phyloP scores from a whole-genome alignment of 495 filamentous ascomycete species.

The Talaromyces nanjingensis region DNA sequence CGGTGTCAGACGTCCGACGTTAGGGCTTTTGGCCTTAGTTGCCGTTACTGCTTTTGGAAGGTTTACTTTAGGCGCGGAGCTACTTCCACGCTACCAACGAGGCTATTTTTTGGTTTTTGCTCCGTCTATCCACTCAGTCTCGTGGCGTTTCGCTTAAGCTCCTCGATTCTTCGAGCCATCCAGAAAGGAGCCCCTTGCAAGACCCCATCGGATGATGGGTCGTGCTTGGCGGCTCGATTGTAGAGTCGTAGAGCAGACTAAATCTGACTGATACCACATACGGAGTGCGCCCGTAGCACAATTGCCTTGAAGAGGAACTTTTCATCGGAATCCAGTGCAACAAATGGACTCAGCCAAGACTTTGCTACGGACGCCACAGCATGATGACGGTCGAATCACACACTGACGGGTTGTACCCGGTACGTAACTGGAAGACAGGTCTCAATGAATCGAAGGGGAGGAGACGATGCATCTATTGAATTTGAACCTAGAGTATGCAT shows the following conservation, averaged over 20 bases:
- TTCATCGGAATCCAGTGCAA: not conserved
- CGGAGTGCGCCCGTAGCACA: not conserved
- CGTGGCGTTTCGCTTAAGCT: not conserved
- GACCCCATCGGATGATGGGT: not conserved
- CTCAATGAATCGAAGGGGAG: not conserved
- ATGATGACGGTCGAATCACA: not conserved
- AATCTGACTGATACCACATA: not conserved
- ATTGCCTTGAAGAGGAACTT: not conserved
- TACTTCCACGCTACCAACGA: not conserved
- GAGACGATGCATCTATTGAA: not conserved
- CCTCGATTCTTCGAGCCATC: not conserved
- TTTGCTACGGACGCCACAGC: not conserved
- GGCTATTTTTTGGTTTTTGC: not conserved
- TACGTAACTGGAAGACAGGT: not conserved
- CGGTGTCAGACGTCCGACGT: not conserved
- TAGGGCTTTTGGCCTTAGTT: not conserved
- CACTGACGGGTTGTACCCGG: not conserved
- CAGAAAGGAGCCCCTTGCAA: not conserved
- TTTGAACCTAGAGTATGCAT: not conserved
- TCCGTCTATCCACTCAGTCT: not conserved
- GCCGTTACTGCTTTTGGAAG: not conserved
- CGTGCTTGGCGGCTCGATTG: not conserved
- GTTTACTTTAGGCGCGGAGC: not conserved
- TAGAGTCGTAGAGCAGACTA: not conserved
- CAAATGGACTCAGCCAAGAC: not conserved